phyloP scores from a whole-genome alignment of 2,329 filamentous ascomycete genomes.

The Chaetomium sp. region DNA sequence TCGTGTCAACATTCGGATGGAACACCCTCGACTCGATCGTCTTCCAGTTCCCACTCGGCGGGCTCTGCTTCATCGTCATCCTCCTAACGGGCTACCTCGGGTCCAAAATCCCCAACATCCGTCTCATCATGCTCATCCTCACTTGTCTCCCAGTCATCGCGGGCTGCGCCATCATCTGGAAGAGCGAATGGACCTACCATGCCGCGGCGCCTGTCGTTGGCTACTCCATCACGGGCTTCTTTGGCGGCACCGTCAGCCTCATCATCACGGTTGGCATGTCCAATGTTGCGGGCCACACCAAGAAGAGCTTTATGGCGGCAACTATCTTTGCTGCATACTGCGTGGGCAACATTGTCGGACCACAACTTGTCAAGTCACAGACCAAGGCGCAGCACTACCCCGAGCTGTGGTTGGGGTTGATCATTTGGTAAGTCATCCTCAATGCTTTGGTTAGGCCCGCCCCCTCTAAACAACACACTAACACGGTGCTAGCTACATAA shows the following conservation, averaged over 20 bases:
- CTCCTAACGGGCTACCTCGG: slow-evolving; percentile 60
- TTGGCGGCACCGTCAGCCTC: slow-evolving; percentile 61
- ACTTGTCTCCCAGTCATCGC: slow-evolving; percentile 70
- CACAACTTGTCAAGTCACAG: slow-evolving; percentile 62
- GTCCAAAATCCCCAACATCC: slow-evolving; percentile 53
- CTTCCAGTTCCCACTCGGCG: slow-evolving; percentile 69
- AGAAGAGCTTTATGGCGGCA: slow-evolving; percentile 70
- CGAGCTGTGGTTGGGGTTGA: slow-evolving; percentile 62
- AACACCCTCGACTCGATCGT: slow-evolving; percentile 58
- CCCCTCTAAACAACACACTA: slow-evolving; percentile 9
- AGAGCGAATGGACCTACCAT: slow-evolving; percentile 55
- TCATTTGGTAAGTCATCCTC: slow-evolving; percentile 42
- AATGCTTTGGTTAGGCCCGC: background rate
- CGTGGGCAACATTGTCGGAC: slow-evolving; percentile 69
- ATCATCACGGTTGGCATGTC: slow-evolving; percentile 48
- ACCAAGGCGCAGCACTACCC: slow-evolving; percentile 58
- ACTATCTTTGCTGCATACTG: slow-evolving; percentile 71
- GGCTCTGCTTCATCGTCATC: slow-evolving; percentile 60
- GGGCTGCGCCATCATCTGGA: slow-evolving; percentile 71
- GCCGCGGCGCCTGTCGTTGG: slow-evolving; percentile 62
- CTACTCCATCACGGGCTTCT: slow-evolving; percentile 67
- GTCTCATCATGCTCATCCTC: slow-evolving; percentile 56
- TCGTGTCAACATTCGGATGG: slow-evolving; percentile 66
- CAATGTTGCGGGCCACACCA: slow-evolving; percentile 70
- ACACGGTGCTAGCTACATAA: slow-evolving; percentile 48